Evolutionary conservation across 352 stramenopile species (phyloP).

Genomic region (Paralagenidium karlingii): DNA sequence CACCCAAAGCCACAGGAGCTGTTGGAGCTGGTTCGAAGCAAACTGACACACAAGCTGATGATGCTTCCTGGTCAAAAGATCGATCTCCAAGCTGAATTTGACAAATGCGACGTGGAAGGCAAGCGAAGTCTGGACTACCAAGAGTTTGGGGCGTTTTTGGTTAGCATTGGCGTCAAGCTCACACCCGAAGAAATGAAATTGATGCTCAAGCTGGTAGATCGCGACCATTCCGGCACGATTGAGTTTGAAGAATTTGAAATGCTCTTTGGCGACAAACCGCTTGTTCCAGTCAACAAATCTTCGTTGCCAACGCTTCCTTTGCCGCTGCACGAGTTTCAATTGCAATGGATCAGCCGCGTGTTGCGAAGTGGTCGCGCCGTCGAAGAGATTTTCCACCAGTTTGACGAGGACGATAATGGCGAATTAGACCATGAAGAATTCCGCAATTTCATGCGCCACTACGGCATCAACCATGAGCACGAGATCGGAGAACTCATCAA

Average conservation of each 20-base stretch:
- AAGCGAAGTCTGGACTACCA: conserved; percentile 35
- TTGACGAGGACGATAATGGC: conserved; percentile 22
- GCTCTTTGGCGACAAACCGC: conserved; percentile 6
- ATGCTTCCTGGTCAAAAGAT: conserved; percentile 3
- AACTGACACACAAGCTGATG: background rate
- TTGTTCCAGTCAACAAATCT: background rate
- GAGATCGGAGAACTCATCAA: conserved; percentile 22
- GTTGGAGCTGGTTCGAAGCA: conserved; percentile 11
- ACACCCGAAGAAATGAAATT: conserved; percentile 19
- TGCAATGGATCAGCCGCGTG: conserved; percentile 13
- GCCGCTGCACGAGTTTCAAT: too few relatives aligned
- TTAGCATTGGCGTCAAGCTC: conserved; percentile 42
- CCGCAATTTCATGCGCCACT: conserved; percentile 33
- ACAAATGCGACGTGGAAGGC: conserved; percentile 31
- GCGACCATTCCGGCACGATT: conserved; percentile 25
- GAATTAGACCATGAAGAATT: conserved; percentile 38
- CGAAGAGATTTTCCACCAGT: conserved; percentile 17
- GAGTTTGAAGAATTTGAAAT: conserved; percentile 27
- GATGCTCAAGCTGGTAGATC: conserved; percentile 25
- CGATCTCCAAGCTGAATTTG: conserved; percentile 24
- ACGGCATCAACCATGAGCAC: conserved; percentile 18
- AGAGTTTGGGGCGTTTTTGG: conserved; percentile 42
- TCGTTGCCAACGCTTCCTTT: conserved; percentile 14
- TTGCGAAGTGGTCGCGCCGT: conserved; percentile 20
- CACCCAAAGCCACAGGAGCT: conserved; percentile 13